These are phyloP conservation scores for Copromyces sp. DNA, from an alignment of 495 filamentous ascomycete genomes.

Conservation along the genomic window DNA sequence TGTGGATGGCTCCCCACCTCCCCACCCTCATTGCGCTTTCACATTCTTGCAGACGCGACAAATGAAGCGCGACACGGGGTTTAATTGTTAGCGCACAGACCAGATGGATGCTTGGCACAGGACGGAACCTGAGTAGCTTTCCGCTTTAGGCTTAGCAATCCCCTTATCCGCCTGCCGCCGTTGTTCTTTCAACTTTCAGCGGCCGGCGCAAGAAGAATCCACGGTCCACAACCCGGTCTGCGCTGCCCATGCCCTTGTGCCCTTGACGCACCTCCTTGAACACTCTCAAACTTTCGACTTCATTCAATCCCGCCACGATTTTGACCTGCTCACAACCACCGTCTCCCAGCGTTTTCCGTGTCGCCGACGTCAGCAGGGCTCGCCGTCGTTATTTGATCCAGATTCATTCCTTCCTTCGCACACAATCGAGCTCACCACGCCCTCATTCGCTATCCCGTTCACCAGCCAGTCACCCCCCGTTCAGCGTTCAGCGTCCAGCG, in stretches of 20 bases:
- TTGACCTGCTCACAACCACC: conserved; percentile 5
- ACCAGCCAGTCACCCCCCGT: neutral
- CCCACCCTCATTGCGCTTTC: neutral
- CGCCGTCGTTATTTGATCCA: neutral
- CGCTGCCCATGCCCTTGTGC: neutral
- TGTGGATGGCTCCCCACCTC: neutral
- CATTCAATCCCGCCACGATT: conserved; percentile 4
- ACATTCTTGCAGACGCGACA: conserved; percentile 1
- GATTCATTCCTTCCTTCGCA: neutral
- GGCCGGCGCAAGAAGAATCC: neutral
- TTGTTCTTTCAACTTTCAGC: neutral
- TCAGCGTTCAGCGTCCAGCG: conserved; percentile 5
- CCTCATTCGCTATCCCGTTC: neutral
- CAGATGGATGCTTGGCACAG: conserved; percentile 12
- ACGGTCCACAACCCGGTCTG: neutral
- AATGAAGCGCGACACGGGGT: neutral
- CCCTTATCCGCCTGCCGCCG: neutral
- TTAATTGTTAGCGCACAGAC: conserved; percentile 6
- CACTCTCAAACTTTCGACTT: conserved; percentile 20
- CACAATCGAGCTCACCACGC: neutral
- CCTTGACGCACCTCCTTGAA: conserved; percentile 12
- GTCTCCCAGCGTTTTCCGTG: conserved; percentile 1
- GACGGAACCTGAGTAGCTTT: conserved; percentile 3
- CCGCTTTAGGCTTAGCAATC: conserved; percentile 21
- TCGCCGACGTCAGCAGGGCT: conserved; percentile 1